phyloP scores from a whole-genome alignment of 305 asterid species.

The Solanum hybrid region DNA sequence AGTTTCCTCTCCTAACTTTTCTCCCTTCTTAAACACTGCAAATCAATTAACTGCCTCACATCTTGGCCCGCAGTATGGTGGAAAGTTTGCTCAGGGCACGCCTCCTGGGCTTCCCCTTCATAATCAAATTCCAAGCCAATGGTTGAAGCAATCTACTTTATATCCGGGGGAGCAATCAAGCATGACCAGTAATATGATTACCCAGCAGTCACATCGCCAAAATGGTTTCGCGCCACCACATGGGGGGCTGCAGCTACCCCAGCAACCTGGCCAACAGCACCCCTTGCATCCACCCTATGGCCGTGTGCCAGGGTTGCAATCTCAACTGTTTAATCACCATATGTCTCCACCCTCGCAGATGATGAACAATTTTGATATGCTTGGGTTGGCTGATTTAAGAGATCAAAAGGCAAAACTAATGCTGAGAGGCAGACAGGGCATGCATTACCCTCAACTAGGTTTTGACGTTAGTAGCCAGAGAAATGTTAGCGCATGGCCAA shows the following conservation, averaged over 20 bases:
- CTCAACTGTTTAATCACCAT: conserved; percentile 49
- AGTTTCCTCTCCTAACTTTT: conserved; percentile 40
- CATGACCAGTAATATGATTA: conserved; percentile 35
- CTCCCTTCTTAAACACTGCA: conserved; percentile 50
- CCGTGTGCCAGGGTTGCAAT: conserved; percentile 47
- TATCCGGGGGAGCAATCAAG: conserved; percentile 48
- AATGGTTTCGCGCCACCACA: conserved; percentile 55
- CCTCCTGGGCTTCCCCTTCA: conserved; percentile 46
- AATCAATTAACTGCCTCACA: conserved; percentile 41
- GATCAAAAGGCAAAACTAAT: conserved; percentile 59
- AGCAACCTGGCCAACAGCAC: conserved; percentile 50
- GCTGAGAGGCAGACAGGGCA: conserved; percentile 53
- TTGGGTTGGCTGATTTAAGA: conserved; percentile 60
- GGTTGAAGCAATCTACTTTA: conserved; percentile 35
- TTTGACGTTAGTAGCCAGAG: conserved; percentile 40
- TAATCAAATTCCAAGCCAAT: conserved; percentile 49
- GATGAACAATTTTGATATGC: conserved; percentile 50
- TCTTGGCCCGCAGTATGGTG: conserved; percentile 50
- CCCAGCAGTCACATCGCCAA: conserved; percentile 50
- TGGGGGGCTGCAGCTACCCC: conserved; percentile 49
- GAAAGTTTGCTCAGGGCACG: conserved; percentile 53
- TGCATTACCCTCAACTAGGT: conserved; percentile 43
- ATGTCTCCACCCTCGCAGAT: conserved; percentile 48
- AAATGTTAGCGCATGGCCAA: conserved; percentile 58
- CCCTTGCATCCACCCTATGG: conserved; percentile 57